Conservation (phyloP, 352 stramenopile species). For the Phytophthora pistaciae region DNA sequence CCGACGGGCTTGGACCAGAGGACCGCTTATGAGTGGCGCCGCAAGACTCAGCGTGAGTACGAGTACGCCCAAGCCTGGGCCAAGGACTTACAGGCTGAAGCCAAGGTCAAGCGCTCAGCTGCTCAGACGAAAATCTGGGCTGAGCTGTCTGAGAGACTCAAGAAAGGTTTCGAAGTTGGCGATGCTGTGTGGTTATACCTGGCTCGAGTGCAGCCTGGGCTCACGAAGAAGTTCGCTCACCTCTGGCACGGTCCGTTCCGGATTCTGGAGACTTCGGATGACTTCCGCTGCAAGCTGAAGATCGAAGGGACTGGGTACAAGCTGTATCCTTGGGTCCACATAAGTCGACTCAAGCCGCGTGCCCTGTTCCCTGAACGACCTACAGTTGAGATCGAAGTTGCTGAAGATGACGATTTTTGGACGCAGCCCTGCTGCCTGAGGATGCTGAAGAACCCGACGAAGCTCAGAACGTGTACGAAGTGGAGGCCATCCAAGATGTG, state of each 20-base stretch:
- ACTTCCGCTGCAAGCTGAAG: not conserved
- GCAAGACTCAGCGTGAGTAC: not conserved
- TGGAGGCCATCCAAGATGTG: conserved; percentile 6
- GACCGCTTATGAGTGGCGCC: not conserved
- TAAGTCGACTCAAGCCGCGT: conserved; percentile 1
- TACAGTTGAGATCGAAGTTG: not conserved
- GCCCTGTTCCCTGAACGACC: not conserved
- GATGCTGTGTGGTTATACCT: not conserved
- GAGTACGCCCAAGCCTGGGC: not conserved
- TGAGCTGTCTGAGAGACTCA: not conserved
- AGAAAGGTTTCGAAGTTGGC: not conserved
- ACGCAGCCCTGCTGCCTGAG: not conserved
- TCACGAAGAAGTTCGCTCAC: not conserved
- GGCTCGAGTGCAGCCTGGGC: not conserved
- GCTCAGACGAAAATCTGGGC: not conserved
- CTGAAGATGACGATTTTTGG: not conserved
- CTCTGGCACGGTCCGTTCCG: not conserved
- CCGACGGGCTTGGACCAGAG: not conserved
- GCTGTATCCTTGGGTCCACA: no score
- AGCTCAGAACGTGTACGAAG: not conserved
- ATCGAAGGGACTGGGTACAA: not conserved
- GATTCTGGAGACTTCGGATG: not conserved
- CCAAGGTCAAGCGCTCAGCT: not conserved
- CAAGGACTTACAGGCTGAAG: not conserved
- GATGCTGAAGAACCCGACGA: not conserved